These are phyloP conservation scores for Phytophthora nicotianae DNA, from an alignment of 352 stramenopile species.

Conservation along the genomic window DNA sequence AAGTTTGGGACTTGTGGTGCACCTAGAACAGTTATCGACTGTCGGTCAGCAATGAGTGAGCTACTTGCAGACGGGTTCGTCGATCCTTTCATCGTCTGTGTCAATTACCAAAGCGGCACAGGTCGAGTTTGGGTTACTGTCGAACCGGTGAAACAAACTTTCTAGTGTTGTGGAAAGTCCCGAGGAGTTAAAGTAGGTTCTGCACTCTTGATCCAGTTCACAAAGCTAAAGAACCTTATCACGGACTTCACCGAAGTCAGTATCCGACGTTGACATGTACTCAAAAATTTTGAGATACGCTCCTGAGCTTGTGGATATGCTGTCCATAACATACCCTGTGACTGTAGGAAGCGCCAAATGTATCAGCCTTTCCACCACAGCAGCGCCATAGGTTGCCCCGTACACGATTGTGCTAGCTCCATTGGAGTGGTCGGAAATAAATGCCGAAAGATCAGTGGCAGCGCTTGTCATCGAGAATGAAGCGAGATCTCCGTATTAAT, in stretches of 20 bases:
- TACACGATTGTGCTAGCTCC: constrained; percentile 38
- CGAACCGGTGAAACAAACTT: constrained; percentile 18
- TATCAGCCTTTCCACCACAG: constrained; percentile 49
- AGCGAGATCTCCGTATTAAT: not conserved
- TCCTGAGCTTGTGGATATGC: constrained; percentile 39
- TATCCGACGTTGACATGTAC: constrained; percentile 46
- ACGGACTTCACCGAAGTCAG: constrained; percentile 33
- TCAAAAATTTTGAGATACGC: too few species aligned
- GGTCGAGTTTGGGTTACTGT: constrained; percentile 25
- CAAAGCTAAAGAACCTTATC: constrained; percentile 33
- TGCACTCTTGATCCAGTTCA: constrained; percentile 21
- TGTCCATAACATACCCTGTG: constrained; percentile 50
- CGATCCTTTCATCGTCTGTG: too few species aligned
- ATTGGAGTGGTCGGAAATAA: constrained; percentile 31
- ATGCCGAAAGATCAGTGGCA: constrained; percentile 28
- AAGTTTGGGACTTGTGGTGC: too few species aligned
- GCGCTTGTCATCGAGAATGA: constrained; percentile 30
- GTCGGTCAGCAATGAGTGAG: too few species aligned
- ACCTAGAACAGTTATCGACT: too few species aligned
- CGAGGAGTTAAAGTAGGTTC: constrained; percentile 9
- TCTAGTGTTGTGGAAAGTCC: constrained; percentile 20
- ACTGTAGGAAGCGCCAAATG: constrained; percentile 43
- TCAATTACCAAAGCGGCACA: constrained; percentile 20
- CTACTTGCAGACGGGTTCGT: too few species aligned
- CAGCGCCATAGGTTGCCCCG: constrained; percentile 53